These are phyloP conservation scores for Starmerella gropengiesseri DNA, from an alignment of 805 yeast species.

Conservation along the genomic window DNA sequence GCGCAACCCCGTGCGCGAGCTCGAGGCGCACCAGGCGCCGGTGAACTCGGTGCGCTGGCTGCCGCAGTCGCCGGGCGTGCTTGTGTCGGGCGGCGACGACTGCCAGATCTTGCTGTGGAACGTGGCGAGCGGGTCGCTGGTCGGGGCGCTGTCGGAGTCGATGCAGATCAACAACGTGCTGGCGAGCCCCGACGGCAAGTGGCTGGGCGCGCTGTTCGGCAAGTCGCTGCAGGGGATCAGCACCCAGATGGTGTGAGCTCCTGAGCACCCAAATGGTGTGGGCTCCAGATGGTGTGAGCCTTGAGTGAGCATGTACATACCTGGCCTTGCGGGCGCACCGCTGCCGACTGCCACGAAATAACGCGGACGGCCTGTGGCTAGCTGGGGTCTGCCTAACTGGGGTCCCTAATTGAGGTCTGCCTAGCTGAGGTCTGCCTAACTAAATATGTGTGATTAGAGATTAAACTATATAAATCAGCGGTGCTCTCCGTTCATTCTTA, in stretches of 20 bases:
- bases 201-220: constrained; percentile 70
- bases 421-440: too few relatives aligned
- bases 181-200: constrained; percentile 64
- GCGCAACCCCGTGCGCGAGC: constrained; percentile 61
- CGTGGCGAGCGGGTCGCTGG: constrained; percentile 35
- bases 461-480: too few relatives aligned
- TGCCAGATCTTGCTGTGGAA: constrained; percentile 57
- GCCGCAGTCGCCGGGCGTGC: constrained; percentile 45
- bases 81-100: constrained; percentile 63
- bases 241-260: constrained; percentile 12
- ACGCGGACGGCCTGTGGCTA: too few relatives aligned
- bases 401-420: too few relatives aligned
- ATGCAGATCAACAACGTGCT: constrained; percentile 66
- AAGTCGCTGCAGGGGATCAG: constrained; percentile 54
- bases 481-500: too few relatives aligned
- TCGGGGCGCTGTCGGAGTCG: constrained; percentile 47
- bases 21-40: constrained; percentile 56
- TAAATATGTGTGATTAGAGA: too few relatives aligned
- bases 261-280: neutral
- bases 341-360: too few relatives aligned
- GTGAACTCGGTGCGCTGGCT: constrained; percentile 79
- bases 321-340: too few relatives aligned
- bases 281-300: too few relatives aligned
- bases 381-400: too few relatives aligned
- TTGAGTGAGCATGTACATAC: too few relatives aligned